Evolutionary conservation across 768 basidiomycete genomes (phyloP), one percentile per base, ranked within the genome.

Genomic region (Hirschioporus abietinus): DNA sequence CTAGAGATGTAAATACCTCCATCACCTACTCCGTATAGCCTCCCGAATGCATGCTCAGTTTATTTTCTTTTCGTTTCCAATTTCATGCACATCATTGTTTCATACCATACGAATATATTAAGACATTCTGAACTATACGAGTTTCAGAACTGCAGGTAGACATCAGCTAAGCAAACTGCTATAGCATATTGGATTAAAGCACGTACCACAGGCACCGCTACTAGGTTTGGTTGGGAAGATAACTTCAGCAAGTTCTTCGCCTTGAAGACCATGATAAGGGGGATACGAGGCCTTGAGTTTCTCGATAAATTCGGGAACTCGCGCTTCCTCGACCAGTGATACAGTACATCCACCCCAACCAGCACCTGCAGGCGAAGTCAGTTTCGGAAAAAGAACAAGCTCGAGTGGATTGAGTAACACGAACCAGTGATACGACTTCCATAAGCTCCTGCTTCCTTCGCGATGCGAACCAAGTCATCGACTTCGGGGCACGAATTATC

Each of bases 311-410:
- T 71, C 68, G 0, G 83, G 81, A 1, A 91, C 90, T 59, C 84
- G 71, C 23, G 78, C 75, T 72, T 90, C 88, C 7, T 85, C 82
- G 18, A 95, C 88, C 23, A 95, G 83, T 7, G 91, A 93, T 24
- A 95, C 89, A 0, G 90, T 91, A 72, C 93, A 95, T 6, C 94
- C 94, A 42, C 95, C 95, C 93, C 93, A 96, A 3, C 93, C 93
- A 0, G 93, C 93, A 30, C 92, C 91, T 91, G 68, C 4, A 61
- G 20, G 20, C 42, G 42, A 24, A n/a, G 5, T 18, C 15, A 6
- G 36, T 35, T 23, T 15, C 59, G 7, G 7, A 23, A 60, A 7
- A 7, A 61, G 25, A 35, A 62, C 57, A 36, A 34, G 25, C 30
- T 60, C 26, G 64, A 58, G 34, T 68, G 60, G 9, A 24, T 7